phyloP scores from a whole-genome alignment of 2,329 filamentous ascomycete species.

The Monosporascus sp. region DNA sequence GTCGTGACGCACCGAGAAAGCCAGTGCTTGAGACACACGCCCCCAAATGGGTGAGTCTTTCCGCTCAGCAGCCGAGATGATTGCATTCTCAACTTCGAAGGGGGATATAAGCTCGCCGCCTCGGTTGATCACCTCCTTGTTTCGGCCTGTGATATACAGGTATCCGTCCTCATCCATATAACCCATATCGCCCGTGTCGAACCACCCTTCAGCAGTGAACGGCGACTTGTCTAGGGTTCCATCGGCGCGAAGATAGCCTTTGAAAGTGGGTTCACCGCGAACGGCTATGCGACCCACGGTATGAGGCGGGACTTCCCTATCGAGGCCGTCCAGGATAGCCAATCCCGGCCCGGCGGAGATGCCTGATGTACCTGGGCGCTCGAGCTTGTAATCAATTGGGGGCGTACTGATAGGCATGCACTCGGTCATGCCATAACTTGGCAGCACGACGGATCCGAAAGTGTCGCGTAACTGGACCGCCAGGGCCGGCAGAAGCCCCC shows the following conservation, averaged over 20 bases:
- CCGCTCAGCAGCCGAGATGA: slow-evolving; percentile 39
- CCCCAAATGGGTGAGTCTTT: slow-evolving; percentile 37
- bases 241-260: slow-evolving; percentile 41
- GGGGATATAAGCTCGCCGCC: slow-evolving; percentile 55
- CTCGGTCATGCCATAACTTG: slow-evolving; percentile 56
- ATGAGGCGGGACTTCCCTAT: slow-evolving; percentile 22
- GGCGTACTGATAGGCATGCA: slow-evolving; percentile 55
- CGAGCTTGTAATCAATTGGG: slow-evolving; percentile 44
- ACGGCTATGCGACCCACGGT: slow-evolving; percentile 44
- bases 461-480: slow-evolving; percentile 42
- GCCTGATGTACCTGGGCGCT: slow-evolving; percentile 48
- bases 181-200: slow-evolving; percentile 50
- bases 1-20: slow-evolving; percentile 47
- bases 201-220: slow-evolving; percentile 45
- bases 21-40: slow-evolving; percentile 42
- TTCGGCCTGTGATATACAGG: slow-evolving; percentile 49
- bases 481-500: slow-evolving; percentile 45
- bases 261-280: slow-evolving; percentile 44
- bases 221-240: slow-evolving; percentile 37
- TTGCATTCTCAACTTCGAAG: slow-evolving; percentile 53
- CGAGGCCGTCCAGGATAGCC: slow-evolving; percentile 39
- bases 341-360: slow-evolving; percentile 46
- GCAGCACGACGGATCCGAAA: slow-evolving; percentile 46
- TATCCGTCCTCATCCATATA: slow-evolving; percentile 46
- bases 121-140: slow-evolving; percentile 52